These are phyloP conservation scores for Hypoxylon sp. DNA, from an alignment of 2,329 filamentous ascomycete genomes.

Conservation along the genomic window DNA sequence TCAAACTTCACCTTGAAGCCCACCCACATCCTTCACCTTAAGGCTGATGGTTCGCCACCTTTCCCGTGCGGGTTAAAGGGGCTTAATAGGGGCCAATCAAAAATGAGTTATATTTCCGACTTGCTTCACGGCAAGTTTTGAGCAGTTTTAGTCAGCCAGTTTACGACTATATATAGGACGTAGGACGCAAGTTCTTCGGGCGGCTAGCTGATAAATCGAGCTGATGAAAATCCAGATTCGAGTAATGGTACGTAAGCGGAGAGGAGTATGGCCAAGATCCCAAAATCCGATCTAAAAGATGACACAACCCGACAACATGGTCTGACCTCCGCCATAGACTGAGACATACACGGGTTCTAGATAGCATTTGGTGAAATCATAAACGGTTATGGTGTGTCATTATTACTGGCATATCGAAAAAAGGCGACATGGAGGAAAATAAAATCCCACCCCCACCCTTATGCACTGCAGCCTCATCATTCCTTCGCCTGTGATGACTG, in stretches of 20 bases:
- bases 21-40: conserved; percentile 26
- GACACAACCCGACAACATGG: not conserved
- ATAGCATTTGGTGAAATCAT: conserved; percentile 9
- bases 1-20: conserved; percentile 11
- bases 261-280: not conserved
- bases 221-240: not conserved
- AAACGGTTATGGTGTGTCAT: conserved; percentile 8
- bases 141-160: conserved; percentile 31
- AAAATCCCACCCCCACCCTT: conserved; percentile 35
- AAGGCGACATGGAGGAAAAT: conserved; percentile 29
- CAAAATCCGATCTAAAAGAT: not conserved
- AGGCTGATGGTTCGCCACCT: conserved; percentile 30
- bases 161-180: conserved; percentile 29
- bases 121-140: conserved; percentile 3
- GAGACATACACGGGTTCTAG: conserved; percentile 5
- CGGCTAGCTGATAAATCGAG: conserved; percentile 2
- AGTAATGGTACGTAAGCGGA: not conserved
- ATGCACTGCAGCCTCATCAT: conserved; percentile 27
- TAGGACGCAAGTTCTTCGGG: conserved; percentile 5
- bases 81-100: conserved; percentile 19
- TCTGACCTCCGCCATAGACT: not conserved
- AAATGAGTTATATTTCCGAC: conserved; percentile 6
- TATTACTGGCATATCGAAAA: conserved; percentile 21
- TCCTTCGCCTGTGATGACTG: conserved; percentile 24
- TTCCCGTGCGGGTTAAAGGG: conserved; percentile 9